Percentiles rank a stretch among this genome's conserved stretches.
Evolutionary conservation across 352 stramenopile genomes (phyloP).

Genomic region (Pythium scleroteichum): DNA sequence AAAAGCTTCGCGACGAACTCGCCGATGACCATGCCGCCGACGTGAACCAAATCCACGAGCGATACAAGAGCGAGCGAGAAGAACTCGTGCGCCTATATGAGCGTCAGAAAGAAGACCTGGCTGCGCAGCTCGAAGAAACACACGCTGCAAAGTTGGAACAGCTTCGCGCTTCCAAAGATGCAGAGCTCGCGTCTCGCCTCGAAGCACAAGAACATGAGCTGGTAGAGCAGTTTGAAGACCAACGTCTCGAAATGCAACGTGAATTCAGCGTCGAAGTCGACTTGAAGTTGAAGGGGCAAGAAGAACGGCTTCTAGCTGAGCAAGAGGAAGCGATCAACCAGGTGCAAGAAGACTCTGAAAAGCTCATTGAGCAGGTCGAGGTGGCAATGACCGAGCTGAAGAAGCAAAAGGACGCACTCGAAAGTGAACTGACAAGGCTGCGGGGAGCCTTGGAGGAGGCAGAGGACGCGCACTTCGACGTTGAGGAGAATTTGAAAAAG

Average conservation of each 20-base stretch:
- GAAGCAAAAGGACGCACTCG: conserved; percentile 68
- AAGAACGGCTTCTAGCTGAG: conserved; percentile 43
- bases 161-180: conserved; percentile 11
- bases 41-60: conserved; percentile 26
- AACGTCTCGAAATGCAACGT: conserved; percentile 36
- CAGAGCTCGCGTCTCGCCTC: conserved; percentile 4
- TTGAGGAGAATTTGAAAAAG: conserved; percentile 53
- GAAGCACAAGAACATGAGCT: conserved; percentile 17
- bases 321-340: conserved; percentile 77
- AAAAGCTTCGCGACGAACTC: conserved; percentile 24
- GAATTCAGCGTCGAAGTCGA: conserved; percentile 34
- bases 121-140: conserved; percentile 2
- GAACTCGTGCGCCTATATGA: background rate
- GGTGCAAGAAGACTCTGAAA: conserved; percentile 80
- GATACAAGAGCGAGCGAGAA: conserved; percentile 5
- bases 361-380: conserved; percentile 78
- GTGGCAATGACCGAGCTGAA: conserved; percentile 69
- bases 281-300: conserved; percentile 44
- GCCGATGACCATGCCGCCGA: conserved; percentile 19
- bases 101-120: background rate
- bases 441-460: conserved; percentile 65
- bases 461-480: conserved; percentile 73
- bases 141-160: conserved; percentile 17
- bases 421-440: conserved; percentile 52
- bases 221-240: conserved; percentile 23